Evolutionary conservation across 306 rosid species (phyloP).

Genomic region (Cucumis melo): DNA sequence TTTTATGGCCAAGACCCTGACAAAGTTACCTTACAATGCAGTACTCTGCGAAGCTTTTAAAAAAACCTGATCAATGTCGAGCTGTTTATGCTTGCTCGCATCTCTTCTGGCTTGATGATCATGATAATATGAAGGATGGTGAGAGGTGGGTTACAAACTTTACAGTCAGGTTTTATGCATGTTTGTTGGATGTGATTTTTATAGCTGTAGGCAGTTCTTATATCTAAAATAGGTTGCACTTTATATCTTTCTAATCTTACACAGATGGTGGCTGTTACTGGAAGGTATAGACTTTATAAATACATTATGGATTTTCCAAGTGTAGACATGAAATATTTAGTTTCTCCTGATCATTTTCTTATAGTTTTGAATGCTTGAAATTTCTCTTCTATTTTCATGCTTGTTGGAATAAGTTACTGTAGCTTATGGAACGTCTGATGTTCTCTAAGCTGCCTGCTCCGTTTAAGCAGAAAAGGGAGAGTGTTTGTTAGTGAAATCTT

Average conservation of each 20-base stretch:
- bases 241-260: background rate
- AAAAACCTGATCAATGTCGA: slow-evolving; percentile 92
- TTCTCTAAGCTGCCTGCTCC: background rate
- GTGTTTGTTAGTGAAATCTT: slow-evolving; percentile 2
- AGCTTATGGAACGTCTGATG: background rate
- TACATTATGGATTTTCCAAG: background rate
- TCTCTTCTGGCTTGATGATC: slow-evolving; percentile 91
- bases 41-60: slow-evolving; percentile 96
- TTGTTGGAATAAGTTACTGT: background rate
- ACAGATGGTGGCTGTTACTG: background rate
- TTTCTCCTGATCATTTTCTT: background rate
- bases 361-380: background rate
- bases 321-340: background rate
- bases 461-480: background rate
- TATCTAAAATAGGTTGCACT: background rate
- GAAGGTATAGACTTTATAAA: background rate
- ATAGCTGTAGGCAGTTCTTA: background rate
- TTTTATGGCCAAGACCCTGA: background rate
- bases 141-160: slow-evolving; percentile 46
- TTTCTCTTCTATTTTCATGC: background rate
- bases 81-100: slow-evolving; percentile 90
- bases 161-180: background rate
- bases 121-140: slow-evolving; percentile 83
- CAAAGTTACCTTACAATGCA: slow-evolving; percentile 10
- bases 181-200: background rate